Base-by-base conservation (phyloP, 257 asterid genomes). In the Solanum ahanhuiri region DNA sequence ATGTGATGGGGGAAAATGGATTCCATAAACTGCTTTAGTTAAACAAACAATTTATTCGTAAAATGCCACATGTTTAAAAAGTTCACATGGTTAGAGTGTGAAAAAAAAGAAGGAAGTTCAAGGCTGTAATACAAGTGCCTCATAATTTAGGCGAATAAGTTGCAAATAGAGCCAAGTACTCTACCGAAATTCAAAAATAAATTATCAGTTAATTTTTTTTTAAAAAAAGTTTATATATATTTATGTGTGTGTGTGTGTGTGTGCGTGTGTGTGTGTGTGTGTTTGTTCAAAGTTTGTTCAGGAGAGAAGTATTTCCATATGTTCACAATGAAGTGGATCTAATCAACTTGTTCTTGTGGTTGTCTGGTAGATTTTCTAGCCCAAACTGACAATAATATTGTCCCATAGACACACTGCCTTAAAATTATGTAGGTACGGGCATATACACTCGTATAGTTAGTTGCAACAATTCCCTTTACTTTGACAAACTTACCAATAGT, bases 401-500 rank as follows among this genome's bases (percentile, higher is more conserved):
- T 28, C 64, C 64, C 7, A 15, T 45, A 79, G 66, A 25, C 41
- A 3, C 66, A 79, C 3, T 45, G 66, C 66, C 84, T 25, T 45
- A 45, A 28, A 25, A 79, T 45, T 25, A 28, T 79, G 66, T 17
- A 45, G 10, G 25, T 45, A 28, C 66, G 30, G 23, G 66, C 64
- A 79, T 45, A 28, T 28, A 79, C 25, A 9, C 41, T 15, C 9
- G 4, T 48, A 25, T 28, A 79, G 1, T 79, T 45, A 6, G 28
- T 28, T 48, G 41, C 41, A 79, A 79, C 28, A 79, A 64, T 17
- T 54, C 54, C 33, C 70, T 34, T 77, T 79, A 34, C 77, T 79
- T 3, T 54, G 89, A 89, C 85, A 87, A 85, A 89, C 98, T 91
- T 94, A 96, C 99, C 98, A 94, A 92, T 90, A 95, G 86, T 45